A percentile compares a stretch with the other conserved stretches of the same genome.
These are phyloP conservation scores for Nothophoma quercina DNA, from an alignment of 2,329 filamentous ascomycete genomes.

Conservation along the genomic window DNA sequence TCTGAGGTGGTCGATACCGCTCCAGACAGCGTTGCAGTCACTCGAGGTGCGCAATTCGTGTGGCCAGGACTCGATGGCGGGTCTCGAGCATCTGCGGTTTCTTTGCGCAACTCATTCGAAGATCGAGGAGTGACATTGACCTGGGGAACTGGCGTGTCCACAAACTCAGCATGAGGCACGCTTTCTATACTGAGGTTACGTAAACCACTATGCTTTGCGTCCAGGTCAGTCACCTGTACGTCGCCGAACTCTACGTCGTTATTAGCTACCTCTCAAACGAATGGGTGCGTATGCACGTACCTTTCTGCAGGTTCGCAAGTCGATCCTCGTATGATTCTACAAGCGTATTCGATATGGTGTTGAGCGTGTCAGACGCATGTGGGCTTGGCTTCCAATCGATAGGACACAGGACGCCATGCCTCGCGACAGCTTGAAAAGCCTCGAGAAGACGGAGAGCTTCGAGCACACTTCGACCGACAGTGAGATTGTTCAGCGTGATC, in stretches of 20 bases:
- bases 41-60: neutral
- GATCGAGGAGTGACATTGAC: neutral
- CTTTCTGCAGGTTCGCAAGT: slow-evolving; percentile 35
- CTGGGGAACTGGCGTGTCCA: neutral
- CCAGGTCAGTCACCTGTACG: slow-evolving; percentile 27
- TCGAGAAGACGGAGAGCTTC: slow-evolving; percentile 42
- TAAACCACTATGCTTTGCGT: slow-evolving; percentile 20
- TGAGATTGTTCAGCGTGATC: slow-evolving; percentile 40
- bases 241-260: slow-evolving; percentile 27
- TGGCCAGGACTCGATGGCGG: slow-evolving; percentile 1
- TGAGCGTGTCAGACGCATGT: slow-evolving; percentile 26
- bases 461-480: slow-evolving; percentile 40
- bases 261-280: neutral
- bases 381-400: slow-evolving; percentile 38
- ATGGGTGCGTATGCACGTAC: neutral
- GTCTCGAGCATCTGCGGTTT: slow-evolving; percentile 1
- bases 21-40: neutral
- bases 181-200: neutral
- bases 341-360: slow-evolving; percentile 36
- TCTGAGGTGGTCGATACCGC: neutral
- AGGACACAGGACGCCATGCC: slow-evolving; percentile 42
- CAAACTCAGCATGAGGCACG: slow-evolving; percentile 12
- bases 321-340: slow-evolving; percentile 37
- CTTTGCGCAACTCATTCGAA: neutral
- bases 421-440: slow-evolving; percentile 42